Base-by-base conservation (phyloP, 1,284 basidiomycete species). In the Earliella scabrosa region DNA sequence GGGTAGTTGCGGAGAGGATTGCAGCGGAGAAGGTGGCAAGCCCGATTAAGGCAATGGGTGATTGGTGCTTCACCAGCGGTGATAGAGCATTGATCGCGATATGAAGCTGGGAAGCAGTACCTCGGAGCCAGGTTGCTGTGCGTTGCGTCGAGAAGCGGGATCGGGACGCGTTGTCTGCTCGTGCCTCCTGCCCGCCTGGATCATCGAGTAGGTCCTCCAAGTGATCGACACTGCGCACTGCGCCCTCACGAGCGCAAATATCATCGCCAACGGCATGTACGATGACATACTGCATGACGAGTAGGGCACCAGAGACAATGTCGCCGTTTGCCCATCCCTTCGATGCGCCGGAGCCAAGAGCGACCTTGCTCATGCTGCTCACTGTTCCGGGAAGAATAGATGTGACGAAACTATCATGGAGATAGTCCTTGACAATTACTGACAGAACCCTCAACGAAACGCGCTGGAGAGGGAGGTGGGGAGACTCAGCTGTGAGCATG, bases 381-480 rank as follows among this genome's bases (percentile, higher is more conserved):
- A 92, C 80, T 14, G 90, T 79, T 2, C 95, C 94, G 1, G 95
- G 95, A 23, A 97, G 75, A 18, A 96, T 78, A 7, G 90, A 85
- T 2, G 91, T 86, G 23, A 85, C 70, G 10, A 92, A 77, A n/a
- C 74, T 68, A 31, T 83, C 78, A 3, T 86, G 78, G 27, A 92
- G 77, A 71, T 93, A 95, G 4, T 75, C 56, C 3, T 68, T 66
- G 45, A 95, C 66, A 21, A 95, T 71, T 18, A 81, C 61, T 20
- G 74, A 73, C 1, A 93, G 70, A 9, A 87, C 70, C n/a, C 82
- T 74, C 16, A 97, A 77, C 7, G 90, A 87, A 1, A 77, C 58
- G 10, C 78, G 76, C 67, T 93, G 91, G 24, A 96, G 75, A 9
- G 82, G 68, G 2, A 81, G 69, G 63, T 88, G 78, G 3, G 75